Base-by-base conservation (phyloP, 176 grass and related monocot genomes). In the Triticum dicoccoides region DNA sequence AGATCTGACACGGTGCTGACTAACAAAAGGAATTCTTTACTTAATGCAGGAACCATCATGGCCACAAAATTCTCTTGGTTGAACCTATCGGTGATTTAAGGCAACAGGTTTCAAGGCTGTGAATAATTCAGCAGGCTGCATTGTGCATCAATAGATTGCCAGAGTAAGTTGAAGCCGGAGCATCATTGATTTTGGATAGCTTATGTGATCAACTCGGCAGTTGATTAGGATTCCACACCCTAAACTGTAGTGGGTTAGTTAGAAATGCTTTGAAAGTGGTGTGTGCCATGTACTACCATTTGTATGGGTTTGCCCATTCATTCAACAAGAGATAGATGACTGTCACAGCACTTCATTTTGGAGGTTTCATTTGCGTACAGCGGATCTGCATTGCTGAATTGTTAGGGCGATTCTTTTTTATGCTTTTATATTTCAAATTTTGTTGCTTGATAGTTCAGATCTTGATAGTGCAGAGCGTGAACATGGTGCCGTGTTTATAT, bases 21-120 rank as follows among this genome's bases (percentile, higher is more conserved):
- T 84, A 11, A 75, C 58, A 63, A 32, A 24, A 37, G 62, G 61
- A 39, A 30, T 76, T 67, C 25, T 17, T 1, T 17, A 52, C 58
- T 72, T 65, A 69, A 79, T 23, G 68, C 83, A 66, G 45, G 35
- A 69, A 67, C 9, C 61, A 82, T 69, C 27, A 76, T 47, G 69
- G 3, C 6, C 52, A 8, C 10, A 33, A 47, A 49, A 45, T 65
- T 51, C 49, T 59, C 51, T 84, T 52, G 10, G 17, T 76, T 82
- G 27, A 73, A 20, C 8, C 8, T 42, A 42, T 42, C 9, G 9
- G 13, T 30, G 42, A 54, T 54, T 74, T 24, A 29, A 24, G 27
- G 27, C 23, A 82, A 24, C 13, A 11, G 15, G 17, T 73, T n/a
- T 54, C 61, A 20, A 74, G 69, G 59, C 17, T 76, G 32, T 67